These are phyloP conservation scores for Phytopythium litorale DNA, from an alignment of 352 stramenopile species.

Conservation along the genomic window DNA sequence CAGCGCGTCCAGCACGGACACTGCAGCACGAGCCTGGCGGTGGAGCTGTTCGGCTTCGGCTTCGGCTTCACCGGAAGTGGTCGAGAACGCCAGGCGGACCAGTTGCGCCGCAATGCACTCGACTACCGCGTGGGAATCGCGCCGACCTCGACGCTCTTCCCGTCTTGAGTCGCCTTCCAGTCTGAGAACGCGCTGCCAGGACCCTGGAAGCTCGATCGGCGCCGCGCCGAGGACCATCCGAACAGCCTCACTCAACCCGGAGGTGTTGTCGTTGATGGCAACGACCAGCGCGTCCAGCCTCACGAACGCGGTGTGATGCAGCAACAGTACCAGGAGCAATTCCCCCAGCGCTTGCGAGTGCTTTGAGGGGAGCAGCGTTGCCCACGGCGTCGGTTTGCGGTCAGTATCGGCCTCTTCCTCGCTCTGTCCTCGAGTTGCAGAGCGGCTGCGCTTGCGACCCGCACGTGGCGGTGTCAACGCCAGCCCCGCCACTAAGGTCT, in stretches of 20 bases:
- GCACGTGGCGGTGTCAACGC: not conserved
- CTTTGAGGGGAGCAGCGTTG: not conserved
- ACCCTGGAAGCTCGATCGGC: not conserved
- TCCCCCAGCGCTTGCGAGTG: not conserved
- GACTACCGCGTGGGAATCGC: not conserved
- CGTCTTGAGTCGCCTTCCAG: too few species aligned
- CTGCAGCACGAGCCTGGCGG: too few species aligned
- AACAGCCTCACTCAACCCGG: not conserved
- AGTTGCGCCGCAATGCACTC: not conserved
- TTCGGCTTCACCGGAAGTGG: not conserved
- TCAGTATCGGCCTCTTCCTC: not conserved
- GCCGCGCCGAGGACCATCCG: not conserved
- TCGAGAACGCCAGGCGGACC: not conserved
- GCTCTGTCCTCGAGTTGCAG: not conserved
- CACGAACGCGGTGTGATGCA: not conserved
- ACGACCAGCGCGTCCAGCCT: slow-evolving; percentile 2
- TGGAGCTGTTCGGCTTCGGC: not conserved
- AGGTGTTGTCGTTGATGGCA: not conserved
- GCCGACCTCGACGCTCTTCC: too few species aligned
- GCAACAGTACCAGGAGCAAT: not conserved
- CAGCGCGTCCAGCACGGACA: too few species aligned
- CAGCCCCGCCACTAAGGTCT: not conserved
- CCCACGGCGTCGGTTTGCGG: not conserved
- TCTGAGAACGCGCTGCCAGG: not conserved
- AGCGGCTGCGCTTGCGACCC: not conserved